Evolutionary conservation across 75 land plant genomes (phyloP), one percentile per base, ranked within the genome.

Genomic region (Cryptomeria japonica): DNA sequence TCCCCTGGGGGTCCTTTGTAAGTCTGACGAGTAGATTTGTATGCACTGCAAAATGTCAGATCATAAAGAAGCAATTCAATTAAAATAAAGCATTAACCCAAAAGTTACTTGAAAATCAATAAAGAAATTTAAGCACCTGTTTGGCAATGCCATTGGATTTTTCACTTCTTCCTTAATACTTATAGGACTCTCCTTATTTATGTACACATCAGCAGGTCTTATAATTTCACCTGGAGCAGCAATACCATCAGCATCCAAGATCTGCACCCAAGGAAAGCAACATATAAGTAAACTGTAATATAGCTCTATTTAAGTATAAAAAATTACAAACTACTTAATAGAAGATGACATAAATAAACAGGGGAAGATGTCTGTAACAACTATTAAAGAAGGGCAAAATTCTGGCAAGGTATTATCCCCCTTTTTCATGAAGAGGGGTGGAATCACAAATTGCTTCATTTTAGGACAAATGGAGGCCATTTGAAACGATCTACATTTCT

Each of bases 161-260:
- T 44, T 25, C 34, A 92, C 83, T 39, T 55, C 85, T 19, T 87
- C 93, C 82, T 83, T 91, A 25, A 89, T 92, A 53, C 89, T 86
- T n/a, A 85, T 89, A 19, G 99, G 99, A 73, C 93, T 95, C 83
- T 97, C 85, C 87, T 97, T 98, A 80, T 98, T 96, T 32, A 97
- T 91, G 87, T 90, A 94, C 34, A 97, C 88, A 87, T 98, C 99
- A 90, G 91, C 86, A 28, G 92, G 93, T 83, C 93, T 92, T 84
- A 98, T 94, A 89, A 95, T 96, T 88, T 97, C 94, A 5, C 99
- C 99, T 47, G 97, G 98, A 76, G 99, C 90, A 86, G 99, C 99
- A 91, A 98, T 87, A 36, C 99, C 99, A 93, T 98, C 99, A 91
- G 85, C 91, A 91, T 98, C 99, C 86, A 95, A 89, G 64, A 96